Evolutionary conservation across 1,139 yeast species (phyloP).

Genomic region (Yamadazyma mexicana): DNA sequence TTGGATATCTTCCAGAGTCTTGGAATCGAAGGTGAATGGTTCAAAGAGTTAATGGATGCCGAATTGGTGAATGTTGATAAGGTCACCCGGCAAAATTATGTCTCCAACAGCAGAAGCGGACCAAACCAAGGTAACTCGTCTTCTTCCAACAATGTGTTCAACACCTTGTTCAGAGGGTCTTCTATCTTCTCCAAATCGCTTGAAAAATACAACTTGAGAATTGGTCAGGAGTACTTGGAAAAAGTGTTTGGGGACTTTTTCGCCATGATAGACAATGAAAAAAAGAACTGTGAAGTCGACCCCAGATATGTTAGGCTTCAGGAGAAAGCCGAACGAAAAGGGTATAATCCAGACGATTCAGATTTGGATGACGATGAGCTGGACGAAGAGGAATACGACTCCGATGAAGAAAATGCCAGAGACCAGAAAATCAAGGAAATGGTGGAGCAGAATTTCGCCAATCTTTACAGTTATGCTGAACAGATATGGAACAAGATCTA

Average conservation of each 20-base stretch:
- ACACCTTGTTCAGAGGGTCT: constrained; percentile 82
- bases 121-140: constrained; percentile 7
- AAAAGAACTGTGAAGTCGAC: constrained; percentile 73
- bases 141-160: constrained; percentile 50
- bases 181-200: constrained; percentile 78
- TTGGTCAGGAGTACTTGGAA: constrained; percentile 79
- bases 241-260: constrained; percentile 72
- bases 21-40: constrained; percentile 67
- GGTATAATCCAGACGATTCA: constrained; percentile 21
- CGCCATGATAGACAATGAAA: constrained; percentile 49
- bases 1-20: constrained; percentile 67
- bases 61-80: constrained; percentile 57
- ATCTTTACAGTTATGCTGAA: constrained; percentile 55
- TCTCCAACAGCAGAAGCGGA: constrained; percentile 15
- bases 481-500: constrained; percentile 74
- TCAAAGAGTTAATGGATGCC: constrained; percentile 61
- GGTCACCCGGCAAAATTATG: constrained; percentile 44
- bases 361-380: constrained; percentile 24
- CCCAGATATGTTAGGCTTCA: constrained; percentile 52
- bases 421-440: constrained; percentile 28
- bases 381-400: constrained; percentile 28
- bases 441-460: constrained; percentile 51
- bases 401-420: constrained; percentile 32
- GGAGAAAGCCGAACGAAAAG: constrained; percentile 35
- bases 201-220: constrained; percentile 72